These are phyloP conservation scores for Diaporthe capsici DNA, from an alignment of 2,329 filamentous ascomycete genomes.

Conservation along the genomic window DNA sequence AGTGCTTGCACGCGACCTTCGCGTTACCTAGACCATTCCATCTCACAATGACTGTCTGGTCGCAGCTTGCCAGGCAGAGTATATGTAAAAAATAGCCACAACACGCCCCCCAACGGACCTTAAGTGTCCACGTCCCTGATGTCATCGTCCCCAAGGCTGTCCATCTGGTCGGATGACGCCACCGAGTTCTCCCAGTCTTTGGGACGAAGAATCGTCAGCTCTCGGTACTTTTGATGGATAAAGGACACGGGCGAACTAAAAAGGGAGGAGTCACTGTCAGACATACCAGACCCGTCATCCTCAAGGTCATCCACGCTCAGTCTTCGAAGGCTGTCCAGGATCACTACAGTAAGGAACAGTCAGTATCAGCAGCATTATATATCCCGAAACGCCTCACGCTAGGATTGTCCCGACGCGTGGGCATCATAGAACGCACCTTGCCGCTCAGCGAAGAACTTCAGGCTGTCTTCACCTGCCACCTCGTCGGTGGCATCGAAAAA, in stretches of 20 bases:
- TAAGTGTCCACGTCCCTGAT: conserved; percentile 50
- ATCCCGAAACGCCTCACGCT: not conserved
- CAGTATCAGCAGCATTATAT: not conserved
- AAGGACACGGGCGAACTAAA: not conserved
- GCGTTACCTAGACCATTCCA: not conserved
- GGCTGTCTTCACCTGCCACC: conserved; percentile 49
- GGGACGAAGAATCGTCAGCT: conserved; percentile 36
- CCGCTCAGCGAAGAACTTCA: conserved; percentile 53
- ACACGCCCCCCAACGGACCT: not conserved
- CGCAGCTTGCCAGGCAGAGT: not conserved
- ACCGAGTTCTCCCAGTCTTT: conserved; percentile 69
- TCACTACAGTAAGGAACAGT: conserved; percentile 47
- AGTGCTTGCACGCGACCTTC: not conserved
- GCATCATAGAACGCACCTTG: conserved; percentile 52
- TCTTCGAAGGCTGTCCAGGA: conserved; percentile 64
- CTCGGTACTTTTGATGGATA: conserved; percentile 22
- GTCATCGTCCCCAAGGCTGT: conserved; percentile 62
- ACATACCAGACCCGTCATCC: conserved; percentile 72
- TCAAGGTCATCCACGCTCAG: conserved; percentile 71
- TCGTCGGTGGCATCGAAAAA: conserved; percentile 56
- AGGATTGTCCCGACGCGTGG: not conserved
- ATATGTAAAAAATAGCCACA: not conserved
- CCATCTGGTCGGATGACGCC: conserved; percentile 68
- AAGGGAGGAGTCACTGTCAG: conserved; percentile 53
- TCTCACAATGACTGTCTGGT: not conserved